Evolutionary conservation across 2,329 filamentous ascomycete species (phyloP).

Genomic region (Akanthomyces muscarius): DNA sequence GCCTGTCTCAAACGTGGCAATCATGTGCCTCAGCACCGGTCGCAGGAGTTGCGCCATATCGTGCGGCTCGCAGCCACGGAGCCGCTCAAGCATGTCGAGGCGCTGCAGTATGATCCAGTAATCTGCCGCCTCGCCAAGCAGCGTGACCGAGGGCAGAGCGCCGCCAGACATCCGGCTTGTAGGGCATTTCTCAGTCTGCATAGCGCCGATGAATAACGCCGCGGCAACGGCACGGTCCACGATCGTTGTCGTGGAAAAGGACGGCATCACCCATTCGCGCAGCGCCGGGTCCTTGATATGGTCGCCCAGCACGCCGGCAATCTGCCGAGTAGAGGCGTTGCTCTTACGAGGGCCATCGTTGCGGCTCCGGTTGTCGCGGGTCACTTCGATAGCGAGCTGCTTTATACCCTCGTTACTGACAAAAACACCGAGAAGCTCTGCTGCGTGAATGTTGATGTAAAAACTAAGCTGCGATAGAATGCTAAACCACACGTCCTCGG

Average conservation of each 20-base stretch:
- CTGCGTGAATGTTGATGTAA: conserved; percentile 41
- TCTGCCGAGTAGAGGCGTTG: conserved; percentile 19
- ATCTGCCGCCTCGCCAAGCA: conserved; percentile 43
- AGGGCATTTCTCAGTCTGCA: conserved; percentile 46
- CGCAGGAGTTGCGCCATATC: background rate
- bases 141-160: conserved; percentile 44
- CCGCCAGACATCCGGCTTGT: conserved; percentile 20
- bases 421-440: conserved; percentile 37
- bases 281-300: conserved; percentile 24
- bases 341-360: too few species aligned
- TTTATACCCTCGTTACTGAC: conserved; percentile 35
- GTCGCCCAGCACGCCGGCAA: background rate
- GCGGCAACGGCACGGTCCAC: conserved; percentile 38
- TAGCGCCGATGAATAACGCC: conserved; percentile 45
- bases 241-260: conserved; percentile 45
- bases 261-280: conserved; percentile 44
- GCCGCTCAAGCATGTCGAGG: background rate
- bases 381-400: background rate
- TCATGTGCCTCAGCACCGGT: background rate
- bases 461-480: conserved; percentile 43
- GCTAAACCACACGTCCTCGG: conserved; percentile 49
- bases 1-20: too few species aligned
- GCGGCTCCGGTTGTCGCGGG: too few species aligned
- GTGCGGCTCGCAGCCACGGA: background rate
- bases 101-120: conserved; percentile 30